Evolutionary conservation across 345 rosid genomes (phyloP), one percentile per base, ranked within the genome.

Genomic region (Aurinia saxatilis): DNA sequence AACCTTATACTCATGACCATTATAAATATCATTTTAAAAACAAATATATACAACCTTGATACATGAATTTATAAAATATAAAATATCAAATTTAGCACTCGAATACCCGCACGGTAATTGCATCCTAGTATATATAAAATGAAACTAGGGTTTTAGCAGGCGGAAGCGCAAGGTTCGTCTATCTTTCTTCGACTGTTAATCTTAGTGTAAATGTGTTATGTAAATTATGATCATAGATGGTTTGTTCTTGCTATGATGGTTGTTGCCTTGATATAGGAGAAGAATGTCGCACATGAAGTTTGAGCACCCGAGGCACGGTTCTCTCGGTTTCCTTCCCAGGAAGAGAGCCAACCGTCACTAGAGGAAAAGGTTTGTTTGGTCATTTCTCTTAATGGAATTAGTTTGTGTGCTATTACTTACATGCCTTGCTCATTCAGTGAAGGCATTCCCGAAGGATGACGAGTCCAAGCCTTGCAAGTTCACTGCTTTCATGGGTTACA

Each of bases 271-370:
- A 36, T 17, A 2, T 47, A 21, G 69, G 56, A 46, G 73, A 60
- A 76, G 65, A 57, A 88, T 88, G 96, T 88, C 96, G 72, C 96
- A 88, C 83, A 71, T 95, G 76, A 89, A 89, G 83, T 89, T 89
- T 77, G 96, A 89, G 82, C 96, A 89, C 76, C 96, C 96, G 13
- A 84, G 96, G 65, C 96, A 89, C 16, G 96, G 96, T 13, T 89
- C 95, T 71, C 85, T 89, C 35, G 96, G 96, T 67, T 89, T 89
- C 66, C 89, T 89, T 56, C 96, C 96, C 0, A 84, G 95, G 81
- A 89, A 89, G 82, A 54, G 96, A 31, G 91, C 95, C 33, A 37
- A 85, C 68, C 89, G 96, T 39, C 96, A 89, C 77, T n/a, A 78
- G 95, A 56, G 96, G 96, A 67, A 89, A 84, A 67, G 96, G 96